These are phyloP conservation scores for Xylariaceae sp. DNA, from an alignment of 2,329 filamentous ascomycete species.

Conservation along the genomic window DNA sequence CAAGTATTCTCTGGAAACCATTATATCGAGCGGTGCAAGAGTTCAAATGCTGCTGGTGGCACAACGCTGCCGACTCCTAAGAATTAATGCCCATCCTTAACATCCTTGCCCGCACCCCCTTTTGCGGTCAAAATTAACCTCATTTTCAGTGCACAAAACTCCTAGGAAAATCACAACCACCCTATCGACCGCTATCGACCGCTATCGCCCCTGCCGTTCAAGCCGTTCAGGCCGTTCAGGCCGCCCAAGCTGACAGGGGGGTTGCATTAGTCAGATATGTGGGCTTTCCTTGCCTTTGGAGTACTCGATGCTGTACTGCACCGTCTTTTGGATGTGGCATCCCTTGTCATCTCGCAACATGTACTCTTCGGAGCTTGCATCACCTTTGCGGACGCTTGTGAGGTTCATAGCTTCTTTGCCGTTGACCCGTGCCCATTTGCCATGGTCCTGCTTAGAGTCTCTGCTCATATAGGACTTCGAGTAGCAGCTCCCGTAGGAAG, in stretches of 20 bases:
- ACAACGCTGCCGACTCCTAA: no score
- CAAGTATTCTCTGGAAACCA: neutral
- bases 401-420: conserved; percentile 19
- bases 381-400: conserved; percentile 21
- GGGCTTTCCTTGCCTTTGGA: conserved; percentile 16
- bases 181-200: no score
- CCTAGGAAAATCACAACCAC: neutral
- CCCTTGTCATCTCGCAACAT: conserved; percentile 22
- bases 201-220: no score
- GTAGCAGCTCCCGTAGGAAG: neutral
- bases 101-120: no score
- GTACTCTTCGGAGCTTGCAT: conserved; percentile 23
- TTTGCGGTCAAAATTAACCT: neutral
- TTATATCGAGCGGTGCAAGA: neutral
- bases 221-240: no score
- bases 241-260: neutral
- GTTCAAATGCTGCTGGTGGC: neutral
- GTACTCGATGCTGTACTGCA: conserved; percentile 36
- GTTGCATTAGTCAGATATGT: neutral
- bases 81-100: neutral
- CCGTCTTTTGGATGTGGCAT: conserved; percentile 33
- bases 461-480: conserved; percentile 13
- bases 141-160: neutral
- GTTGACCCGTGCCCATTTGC: conserved; percentile 24
- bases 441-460: conserved; percentile 19